These are phyloP conservation scores for Corrigiola litoralis DNA, from an alignment of 179 eudicot species.

Conservation along the genomic window DNA sequence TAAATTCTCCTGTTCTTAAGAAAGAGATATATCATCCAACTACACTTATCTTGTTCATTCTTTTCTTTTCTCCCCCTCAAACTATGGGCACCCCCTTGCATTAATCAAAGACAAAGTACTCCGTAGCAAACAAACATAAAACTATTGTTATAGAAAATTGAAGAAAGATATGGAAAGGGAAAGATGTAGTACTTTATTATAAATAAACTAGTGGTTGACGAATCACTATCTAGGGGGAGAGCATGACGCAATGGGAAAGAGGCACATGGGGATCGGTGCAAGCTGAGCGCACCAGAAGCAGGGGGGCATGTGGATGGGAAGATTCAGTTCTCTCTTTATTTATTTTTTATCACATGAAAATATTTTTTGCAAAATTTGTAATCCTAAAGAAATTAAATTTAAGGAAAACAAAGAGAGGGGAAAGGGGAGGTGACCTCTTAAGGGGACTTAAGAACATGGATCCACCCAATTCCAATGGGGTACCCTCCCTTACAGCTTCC, in stretches of 20 bases:
- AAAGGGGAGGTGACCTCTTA: conserved; percentile 20
- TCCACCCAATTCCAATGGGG: conserved; percentile 62
- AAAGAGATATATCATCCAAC: conserved; percentile 15
- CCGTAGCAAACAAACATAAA: background rate
- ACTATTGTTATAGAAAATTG: background rate
- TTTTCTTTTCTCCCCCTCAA: background rate
- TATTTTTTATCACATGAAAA: background rate
- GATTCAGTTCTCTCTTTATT: conserved; percentile 24
- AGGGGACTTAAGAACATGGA: conserved; percentile 53
- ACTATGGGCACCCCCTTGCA: conserved; percentile 7
- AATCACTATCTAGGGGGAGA: conserved; percentile 50
- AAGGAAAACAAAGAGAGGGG: background rate
- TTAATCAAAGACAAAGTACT: conserved; percentile 4
- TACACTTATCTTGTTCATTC: conserved; percentile 1
- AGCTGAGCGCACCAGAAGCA: conserved; percentile 37
- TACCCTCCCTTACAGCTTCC: conserved; percentile 46
- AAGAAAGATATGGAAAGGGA: conserved; percentile 17
- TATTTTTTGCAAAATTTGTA: background rate
- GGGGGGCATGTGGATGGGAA: conserved; percentile 50
- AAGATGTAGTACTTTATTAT: background rate
- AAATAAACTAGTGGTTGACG: conserved; percentile 53
- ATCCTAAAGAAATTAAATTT: background rate
- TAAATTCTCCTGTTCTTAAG: background rate
- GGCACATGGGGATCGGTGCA: conserved; percentile 68
- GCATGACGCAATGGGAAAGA: conserved; percentile 39